phyloP scores from a whole-genome alignment of 192 early-diverging fungal species.

The Radiomyces spectabilis region DNA sequence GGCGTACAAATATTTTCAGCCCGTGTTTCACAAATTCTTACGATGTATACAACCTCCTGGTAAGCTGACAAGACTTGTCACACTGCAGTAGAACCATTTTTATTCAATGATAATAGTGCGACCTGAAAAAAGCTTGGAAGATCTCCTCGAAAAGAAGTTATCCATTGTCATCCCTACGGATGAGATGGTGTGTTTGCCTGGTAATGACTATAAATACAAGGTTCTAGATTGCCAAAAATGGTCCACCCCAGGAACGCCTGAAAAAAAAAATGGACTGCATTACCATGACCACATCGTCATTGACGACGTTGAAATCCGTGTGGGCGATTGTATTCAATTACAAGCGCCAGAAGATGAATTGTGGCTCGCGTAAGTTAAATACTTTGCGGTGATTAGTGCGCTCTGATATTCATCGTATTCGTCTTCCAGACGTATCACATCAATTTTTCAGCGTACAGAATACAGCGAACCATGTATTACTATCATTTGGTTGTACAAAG shows the following conservation, averaged over 20 bases:
- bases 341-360: not conserved
- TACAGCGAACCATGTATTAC: not conserved
- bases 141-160: too few species aligned
- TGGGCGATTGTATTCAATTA: slow-evolving; percentile 4
- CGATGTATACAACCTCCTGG: too few species aligned
- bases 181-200: too few species aligned
- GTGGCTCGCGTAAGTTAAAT: slow-evolving; percentile 3
- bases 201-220: not conserved
- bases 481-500: slow-evolving; percentile 4
- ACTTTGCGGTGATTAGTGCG: too few species aligned
- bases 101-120: too few species aligned
- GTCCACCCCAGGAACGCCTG: not conserved
- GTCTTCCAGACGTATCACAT: not conserved
- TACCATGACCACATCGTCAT: slow-evolving; percentile 1
- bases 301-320: not conserved
- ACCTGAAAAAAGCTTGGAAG: too few species aligned
- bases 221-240: not conserved
- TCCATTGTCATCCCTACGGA: too few species aligned
- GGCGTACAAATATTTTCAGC: too few species aligned
- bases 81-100: too few species aligned
- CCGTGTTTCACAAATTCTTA: too few species aligned
- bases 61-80: too few species aligned
- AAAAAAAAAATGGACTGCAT: not conserved
- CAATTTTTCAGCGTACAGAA: not conserved
- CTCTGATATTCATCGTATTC: not conserved